Conservation (phyloP, 1,139 yeast genomes). For the Debaryomyces robertsiae region DNA sequence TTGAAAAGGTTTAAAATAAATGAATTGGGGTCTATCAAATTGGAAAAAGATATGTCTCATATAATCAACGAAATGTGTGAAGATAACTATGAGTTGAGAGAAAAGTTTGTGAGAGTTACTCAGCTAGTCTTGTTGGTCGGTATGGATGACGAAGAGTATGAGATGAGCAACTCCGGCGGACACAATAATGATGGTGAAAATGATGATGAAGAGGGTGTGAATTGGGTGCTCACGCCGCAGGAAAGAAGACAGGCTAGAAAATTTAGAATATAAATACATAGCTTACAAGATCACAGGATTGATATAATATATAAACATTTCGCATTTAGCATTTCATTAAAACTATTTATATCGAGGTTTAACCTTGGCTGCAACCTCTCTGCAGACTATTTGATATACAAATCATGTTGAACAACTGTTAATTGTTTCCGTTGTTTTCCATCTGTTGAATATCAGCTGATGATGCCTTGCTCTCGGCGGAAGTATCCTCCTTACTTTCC, state of each 20-base stretch:
- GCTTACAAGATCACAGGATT: constrained; percentile 1
- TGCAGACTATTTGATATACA: neutral
- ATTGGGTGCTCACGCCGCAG: constrained; percentile 79
- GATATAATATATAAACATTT: neutral
- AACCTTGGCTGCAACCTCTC: neutral
- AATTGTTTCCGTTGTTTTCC: constrained; percentile 9
- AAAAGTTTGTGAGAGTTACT: constrained; percentile 76
- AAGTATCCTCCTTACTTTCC: constrained; percentile 4
- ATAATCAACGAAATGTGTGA: constrained; percentile 67
- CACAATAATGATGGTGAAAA: constrained; percentile 30
- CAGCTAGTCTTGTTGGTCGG: constrained; percentile 83
- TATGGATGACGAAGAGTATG: constrained; percentile 77
- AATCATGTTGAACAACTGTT: neutral
- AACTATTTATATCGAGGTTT: constrained; percentile 1
- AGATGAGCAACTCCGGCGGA: constrained; percentile 34
- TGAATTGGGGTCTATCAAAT: constrained; percentile 79
- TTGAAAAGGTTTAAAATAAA: constrained; percentile 63
- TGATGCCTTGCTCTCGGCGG: constrained; percentile 5
- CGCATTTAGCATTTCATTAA: constrained; percentile 5
- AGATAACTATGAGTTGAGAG: constrained; percentile 70
- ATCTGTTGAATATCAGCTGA: constrained; percentile 13
- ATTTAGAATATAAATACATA: constrained; percentile 42
- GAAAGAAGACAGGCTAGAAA: constrained; percentile 66
- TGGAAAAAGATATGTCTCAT: constrained; percentile 80
- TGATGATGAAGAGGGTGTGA: constrained; percentile 54